phyloP scores from a whole-genome alignment of 805 yeast species.

The Trichomonascus vanleenenianus region DNA sequence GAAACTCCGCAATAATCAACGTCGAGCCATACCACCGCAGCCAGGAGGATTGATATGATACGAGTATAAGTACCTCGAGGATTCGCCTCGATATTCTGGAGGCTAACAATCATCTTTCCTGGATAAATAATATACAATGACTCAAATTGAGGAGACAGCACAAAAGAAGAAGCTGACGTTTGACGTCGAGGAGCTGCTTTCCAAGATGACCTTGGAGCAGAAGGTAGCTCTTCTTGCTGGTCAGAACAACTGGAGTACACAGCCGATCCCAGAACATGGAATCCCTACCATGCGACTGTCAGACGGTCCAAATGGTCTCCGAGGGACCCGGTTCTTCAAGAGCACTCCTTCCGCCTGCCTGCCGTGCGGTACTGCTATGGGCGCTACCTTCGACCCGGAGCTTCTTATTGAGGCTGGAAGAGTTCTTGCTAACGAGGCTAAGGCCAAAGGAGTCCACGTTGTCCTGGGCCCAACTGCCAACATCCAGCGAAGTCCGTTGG shows the following conservation, averaged over 20 bases:
- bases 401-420: slow-evolving; percentile 41
- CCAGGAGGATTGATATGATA: too few relatives aligned
- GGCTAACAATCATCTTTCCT: too few relatives aligned
- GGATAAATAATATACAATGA: too few relatives aligned
- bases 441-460: slow-evolving; percentile 43
- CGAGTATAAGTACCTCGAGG: too few relatives aligned
- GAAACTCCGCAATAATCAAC: too few relatives aligned
- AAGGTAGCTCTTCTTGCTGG: slow-evolving; percentile 28
- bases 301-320: slow-evolving; percentile 59
- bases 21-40: too few relatives aligned
- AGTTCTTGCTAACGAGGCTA: slow-evolving; percentile 48
- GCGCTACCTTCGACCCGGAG: slow-evolving; percentile 47
- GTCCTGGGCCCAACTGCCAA: slow-evolving; percentile 44
- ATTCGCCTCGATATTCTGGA: too few relatives aligned
- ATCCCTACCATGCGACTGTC: slow-evolving; percentile 41
- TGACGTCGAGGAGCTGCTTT: slow-evolving; percentile 8
- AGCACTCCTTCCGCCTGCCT: slow-evolving; percentile 49
- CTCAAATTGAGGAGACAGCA: not conserved
- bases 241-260: slow-evolving; percentile 44
- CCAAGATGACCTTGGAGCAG: slow-evolving; percentile 22
- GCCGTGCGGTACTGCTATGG: slow-evolving; percentile 55
- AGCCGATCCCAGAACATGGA: slow-evolving; percentile 31
- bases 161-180: not conserved
- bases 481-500: slow-evolving; percentile 49
- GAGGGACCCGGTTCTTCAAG: slow-evolving; percentile 49